Evolutionary conservation across 352 stramenopile species (phyloP).

Genomic region (Phytophthora ramorum): DNA sequence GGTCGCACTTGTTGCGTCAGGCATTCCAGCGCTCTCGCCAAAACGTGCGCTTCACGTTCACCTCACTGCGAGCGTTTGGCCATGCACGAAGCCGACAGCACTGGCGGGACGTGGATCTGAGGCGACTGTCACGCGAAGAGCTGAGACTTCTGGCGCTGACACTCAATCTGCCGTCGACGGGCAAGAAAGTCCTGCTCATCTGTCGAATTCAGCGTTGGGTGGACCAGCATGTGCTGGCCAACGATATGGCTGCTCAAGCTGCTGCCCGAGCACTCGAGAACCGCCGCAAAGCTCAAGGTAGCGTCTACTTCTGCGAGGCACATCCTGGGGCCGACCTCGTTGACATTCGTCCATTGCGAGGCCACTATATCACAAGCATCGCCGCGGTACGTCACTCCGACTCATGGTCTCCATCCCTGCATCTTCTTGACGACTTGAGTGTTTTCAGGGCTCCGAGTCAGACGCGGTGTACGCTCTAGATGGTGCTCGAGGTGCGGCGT

Average conservation of each 20-base stretch:
- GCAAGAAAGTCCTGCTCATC: slow-evolving; percentile 82
- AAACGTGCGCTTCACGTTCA: slow-evolving; percentile 56
- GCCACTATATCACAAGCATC: slow-evolving; percentile 66
- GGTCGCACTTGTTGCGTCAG: slow-evolving; percentile 63
- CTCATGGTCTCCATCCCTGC: not conserved
- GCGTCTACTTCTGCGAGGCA: slow-evolving; percentile 74
- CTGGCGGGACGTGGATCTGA: slow-evolving; percentile 70
- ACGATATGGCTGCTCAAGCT: slow-evolving; percentile 65
- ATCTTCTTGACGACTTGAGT: slow-evolving; percentile 13
- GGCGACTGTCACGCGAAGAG: slow-evolving; percentile 64
- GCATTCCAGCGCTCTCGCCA: slow-evolving; percentile 58
- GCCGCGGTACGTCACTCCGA: slow-evolving; percentile 54
- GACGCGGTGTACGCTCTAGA: slow-evolving; percentile 81
- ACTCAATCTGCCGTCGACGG: slow-evolving; percentile 73
- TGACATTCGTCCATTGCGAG: slow-evolving; percentile 67
- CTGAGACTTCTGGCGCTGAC: slow-evolving; percentile 65
- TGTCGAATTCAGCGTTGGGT: slow-evolving; percentile 80
- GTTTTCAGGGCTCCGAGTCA: slow-evolving; percentile 57
- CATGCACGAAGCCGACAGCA: slow-evolving; percentile 54
- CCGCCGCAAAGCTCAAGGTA: slow-evolving; percentile 64
- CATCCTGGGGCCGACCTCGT: slow-evolving; percentile 44
- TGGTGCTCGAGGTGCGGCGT: slow-evolving; percentile 52
- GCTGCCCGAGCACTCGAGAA: slow-evolving; percentile 62
- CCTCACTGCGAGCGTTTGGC: slow-evolving; percentile 58
- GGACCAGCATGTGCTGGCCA: slow-evolving; percentile 65